Evolutionary conservation across 106 monocot species (phyloP), one percentile per base, ranked within the genome.

Genomic region (Vanilla planifolia): DNA sequence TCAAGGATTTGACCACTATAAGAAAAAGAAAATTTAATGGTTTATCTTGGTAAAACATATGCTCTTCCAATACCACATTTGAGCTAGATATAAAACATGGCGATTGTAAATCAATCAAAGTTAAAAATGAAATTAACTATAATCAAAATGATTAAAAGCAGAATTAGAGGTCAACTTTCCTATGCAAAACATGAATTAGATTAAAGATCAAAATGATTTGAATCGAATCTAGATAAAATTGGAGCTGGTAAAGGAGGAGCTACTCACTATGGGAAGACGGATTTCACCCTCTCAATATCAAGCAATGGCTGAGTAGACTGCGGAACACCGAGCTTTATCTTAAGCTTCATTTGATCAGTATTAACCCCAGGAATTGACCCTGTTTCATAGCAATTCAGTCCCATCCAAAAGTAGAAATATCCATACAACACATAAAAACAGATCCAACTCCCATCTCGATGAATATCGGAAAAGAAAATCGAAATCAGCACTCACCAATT

Each of bases 241-340:
- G 44, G 5, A 3, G 7, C 44, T 3, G 20, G 24, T 2, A 48
- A 47, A 15, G 27, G 4, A 45, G 4, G 27, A 37, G 34, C 69
- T 41, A 67, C 96, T 91, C 71, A 91, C 91, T 91, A 91, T 36
- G 96, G 96, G 63, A 91, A 98, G 33, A 98, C 84, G 14, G 91
- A 87, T 36, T 98, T 98, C 66, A 98, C 84, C 64, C 73, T 73
- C 66, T 87, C 90, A 21, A 75, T 66, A 30, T 98, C 91, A 50
- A 98, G 72, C 19, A 81, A 75, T 35, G 84, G 76, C 59, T 98
- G 96, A 19, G 77, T 65, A 9, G 80, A 62, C 20, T 61, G 66
- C 41, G 96, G 96, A 23, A 98, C 84, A 26, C 79, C 96, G 41
- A 98, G 62, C 69, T 91, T 80, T 61, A 98, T 81, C 55, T 78